phyloP scores from a whole-genome alignment of 2,329 filamentous ascomycete genomes.

The Diaporthe eres region DNA sequence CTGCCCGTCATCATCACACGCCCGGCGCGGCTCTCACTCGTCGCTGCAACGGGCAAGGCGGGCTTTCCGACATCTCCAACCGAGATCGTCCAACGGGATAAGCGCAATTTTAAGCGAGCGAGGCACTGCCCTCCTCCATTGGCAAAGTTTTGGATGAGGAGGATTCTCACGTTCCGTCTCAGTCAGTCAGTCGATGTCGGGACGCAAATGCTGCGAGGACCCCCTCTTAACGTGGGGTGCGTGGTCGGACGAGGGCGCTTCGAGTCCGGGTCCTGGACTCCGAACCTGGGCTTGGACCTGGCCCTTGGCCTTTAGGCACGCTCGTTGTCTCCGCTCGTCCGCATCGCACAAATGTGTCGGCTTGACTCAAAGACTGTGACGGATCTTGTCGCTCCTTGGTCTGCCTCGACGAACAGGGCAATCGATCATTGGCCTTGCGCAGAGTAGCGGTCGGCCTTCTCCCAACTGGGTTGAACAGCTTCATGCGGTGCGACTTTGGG shows the following conservation, averaged over 20 bases:
- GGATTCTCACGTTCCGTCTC: background rate
- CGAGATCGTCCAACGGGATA: slow-evolving; percentile 3
- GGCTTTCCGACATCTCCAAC: slow-evolving; percentile 39
- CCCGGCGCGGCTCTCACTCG: slow-evolving; percentile 22
- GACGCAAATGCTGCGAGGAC: slow-evolving; percentile 5
- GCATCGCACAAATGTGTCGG: slow-evolving; percentile 25
- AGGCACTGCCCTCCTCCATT: background rate
- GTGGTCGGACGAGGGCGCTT: background rate
- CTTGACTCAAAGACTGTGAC: slow-evolving; percentile 1
- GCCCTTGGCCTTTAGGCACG: too few species aligned
- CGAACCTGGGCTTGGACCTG: background rate
- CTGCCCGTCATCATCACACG: slow-evolving; percentile 42
- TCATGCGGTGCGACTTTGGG: slow-evolving; percentile 36
- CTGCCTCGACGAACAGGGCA: slow-evolving; percentile 8
- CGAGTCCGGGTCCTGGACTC: background rate
- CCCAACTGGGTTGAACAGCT: slow-evolving; percentile 22
- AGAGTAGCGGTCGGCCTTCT: background rate
- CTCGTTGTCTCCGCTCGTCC: slow-evolving; percentile 27
- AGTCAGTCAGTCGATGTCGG: slow-evolving; percentile 21
- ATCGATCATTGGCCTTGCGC: slow-evolving; percentile 19
- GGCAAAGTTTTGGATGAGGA: background rate
- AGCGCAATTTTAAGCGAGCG: slow-evolving; percentile 15
- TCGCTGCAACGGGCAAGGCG: slow-evolving; percentile 38
- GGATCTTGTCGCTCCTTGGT: slow-evolving; percentile 8
- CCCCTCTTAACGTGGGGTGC: background rate